Percentiles rank a stretch among this genome's conserved stretches.
These are phyloP conservation scores for Rhizopogon roseolus DNA, from an alignment of 768 basidiomycete species.

Conservation along the genomic window DNA sequence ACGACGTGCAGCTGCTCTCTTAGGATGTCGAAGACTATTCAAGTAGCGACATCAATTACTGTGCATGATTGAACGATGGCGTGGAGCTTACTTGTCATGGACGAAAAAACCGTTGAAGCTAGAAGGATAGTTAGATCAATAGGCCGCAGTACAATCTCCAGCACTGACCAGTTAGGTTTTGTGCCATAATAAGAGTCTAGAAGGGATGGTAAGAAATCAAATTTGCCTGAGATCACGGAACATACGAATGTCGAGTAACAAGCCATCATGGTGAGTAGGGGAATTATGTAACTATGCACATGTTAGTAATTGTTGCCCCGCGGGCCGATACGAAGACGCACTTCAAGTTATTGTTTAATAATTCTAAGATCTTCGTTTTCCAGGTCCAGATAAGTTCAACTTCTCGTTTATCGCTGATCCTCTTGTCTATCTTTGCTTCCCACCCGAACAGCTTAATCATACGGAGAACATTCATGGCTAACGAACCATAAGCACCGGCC, in stretches of 20 bases:
- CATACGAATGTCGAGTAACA: slow-evolving; percentile 59
- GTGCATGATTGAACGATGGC: not conserved
- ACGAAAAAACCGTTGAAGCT: slow-evolving; percentile 35
- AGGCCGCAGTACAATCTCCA: not conserved
- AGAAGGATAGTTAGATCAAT: slow-evolving; percentile 4
- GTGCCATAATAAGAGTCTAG: slow-evolving; percentile 12
- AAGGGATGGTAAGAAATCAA: not conserved
- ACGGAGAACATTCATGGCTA: slow-evolving; percentile 52
- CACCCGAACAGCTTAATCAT: slow-evolving; percentile 74
- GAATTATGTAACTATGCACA: slow-evolving; percentile 46
- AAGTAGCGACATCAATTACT: not conserved
- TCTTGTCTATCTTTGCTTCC: slow-evolving; percentile 50
- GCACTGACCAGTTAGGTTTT: slow-evolving; percentile 7
- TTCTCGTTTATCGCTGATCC: slow-evolving; percentile 53
- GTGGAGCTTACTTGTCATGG: slow-evolving; percentile 24
- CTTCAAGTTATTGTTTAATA: slow-evolving; percentile 32
- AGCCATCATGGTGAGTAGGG: slow-evolving; percentile 59
- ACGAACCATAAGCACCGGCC: slow-evolving; percentile 3
- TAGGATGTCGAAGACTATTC: slow-evolving; percentile 55
- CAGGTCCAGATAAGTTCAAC: slow-evolving; percentile 54
- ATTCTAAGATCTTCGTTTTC: slow-evolving; percentile 45
- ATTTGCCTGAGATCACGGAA: not conserved
- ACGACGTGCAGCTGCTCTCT: slow-evolving; percentile 41
- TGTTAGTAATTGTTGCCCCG: not conserved
- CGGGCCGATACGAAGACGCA: not conserved